Conservation (phyloP, 1,284 basidiomycete species). For the Pulveroboletus ridleyi region DNA sequence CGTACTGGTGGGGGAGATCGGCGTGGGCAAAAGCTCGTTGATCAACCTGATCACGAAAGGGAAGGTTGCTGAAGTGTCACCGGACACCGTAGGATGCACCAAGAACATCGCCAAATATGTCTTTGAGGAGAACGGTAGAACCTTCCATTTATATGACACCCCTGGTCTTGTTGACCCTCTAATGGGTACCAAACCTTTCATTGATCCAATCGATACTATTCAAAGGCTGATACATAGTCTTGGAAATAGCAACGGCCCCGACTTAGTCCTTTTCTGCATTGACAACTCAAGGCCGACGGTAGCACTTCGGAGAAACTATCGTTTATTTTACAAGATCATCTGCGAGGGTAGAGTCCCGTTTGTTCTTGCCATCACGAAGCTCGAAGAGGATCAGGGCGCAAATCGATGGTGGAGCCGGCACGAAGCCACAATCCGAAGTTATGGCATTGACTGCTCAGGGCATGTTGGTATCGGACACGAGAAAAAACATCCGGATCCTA, state of each 20-base stretch:
- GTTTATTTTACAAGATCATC: constrained; percentile 34
- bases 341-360: constrained; percentile 31
- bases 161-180: constrained; percentile 47
- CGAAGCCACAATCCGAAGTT: constrained; percentile 30
- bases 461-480: constrained; percentile 38
- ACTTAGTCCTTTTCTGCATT: constrained; percentile 45
- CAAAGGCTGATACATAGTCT: constrained; percentile 39
- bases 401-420: constrained; percentile 42
- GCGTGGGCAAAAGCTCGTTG: constrained; percentile 40
- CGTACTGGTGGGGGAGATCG: constrained; percentile 33
- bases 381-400: constrained; percentile 31
- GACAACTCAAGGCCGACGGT: constrained; percentile 40
- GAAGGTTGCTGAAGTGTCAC: constrained; percentile 29
- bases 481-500: constrained; percentile 4
- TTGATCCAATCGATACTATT: constrained; percentile 40
- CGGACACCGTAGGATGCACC: constrained; percentile 33
- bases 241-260: constrained; percentile 34
- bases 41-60: constrained; percentile 30
- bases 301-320: constrained; percentile 36
- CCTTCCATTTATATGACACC: constrained; percentile 43
- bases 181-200: constrained; percentile 30
- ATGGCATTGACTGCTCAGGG: constrained; percentile 38
- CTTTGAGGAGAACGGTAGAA: constrained; percentile 23
- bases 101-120: constrained; percentile 17
- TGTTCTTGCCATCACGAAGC: constrained; percentile 35